phyloP scores from a whole-genome alignment of 768 basidiomycete genomes.

The Tylopilus rubrobrunneus region DNA sequence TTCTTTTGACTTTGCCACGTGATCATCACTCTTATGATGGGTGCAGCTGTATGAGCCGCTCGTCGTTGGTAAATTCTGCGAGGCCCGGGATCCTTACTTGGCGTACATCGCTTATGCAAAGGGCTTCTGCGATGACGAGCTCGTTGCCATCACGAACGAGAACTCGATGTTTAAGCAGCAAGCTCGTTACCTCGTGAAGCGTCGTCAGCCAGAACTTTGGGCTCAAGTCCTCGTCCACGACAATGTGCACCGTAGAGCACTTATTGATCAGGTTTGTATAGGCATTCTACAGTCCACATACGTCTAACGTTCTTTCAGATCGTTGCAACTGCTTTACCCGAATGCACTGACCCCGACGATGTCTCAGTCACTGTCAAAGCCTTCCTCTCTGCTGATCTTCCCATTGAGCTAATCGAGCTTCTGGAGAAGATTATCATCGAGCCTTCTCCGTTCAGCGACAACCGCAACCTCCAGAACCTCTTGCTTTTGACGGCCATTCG shows the following conservation, averaged over 20 bases:
- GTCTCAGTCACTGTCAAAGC: constrained; percentile 98
- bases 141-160: constrained; percentile 95
- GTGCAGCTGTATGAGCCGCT: constrained; percentile 89
- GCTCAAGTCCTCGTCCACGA: constrained; percentile 86
- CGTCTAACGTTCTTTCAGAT: constrained; percentile 45
- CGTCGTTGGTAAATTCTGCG: constrained; percentile 98
- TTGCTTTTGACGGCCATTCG: constrained; percentile 93
- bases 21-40: constrained; percentile 7
- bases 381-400: constrained; percentile 94
- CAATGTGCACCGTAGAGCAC: constrained; percentile 86
- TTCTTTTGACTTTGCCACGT: constrained; percentile 3
- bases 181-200: constrained; percentile 95
- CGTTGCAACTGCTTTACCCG: constrained; percentile 91
- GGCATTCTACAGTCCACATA: not conserved
- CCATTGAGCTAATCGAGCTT: constrained; percentile 94
- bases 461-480: constrained; percentile 93
- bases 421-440: constrained; percentile 99
- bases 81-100: constrained; percentile 95
- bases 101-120: constrained; percentile 99
- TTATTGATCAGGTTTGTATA: constrained; percentile 82
- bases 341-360: constrained; percentile 97
- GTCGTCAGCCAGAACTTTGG: constrained; percentile 95
- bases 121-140: constrained; percentile 97
- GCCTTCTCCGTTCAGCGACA: constrained; percentile 96
- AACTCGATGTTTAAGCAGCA: constrained; percentile 99